Evolutionary conservation across 176 grass and related monocot species (phyloP).

Genomic region (Avena atlantica): DNA sequence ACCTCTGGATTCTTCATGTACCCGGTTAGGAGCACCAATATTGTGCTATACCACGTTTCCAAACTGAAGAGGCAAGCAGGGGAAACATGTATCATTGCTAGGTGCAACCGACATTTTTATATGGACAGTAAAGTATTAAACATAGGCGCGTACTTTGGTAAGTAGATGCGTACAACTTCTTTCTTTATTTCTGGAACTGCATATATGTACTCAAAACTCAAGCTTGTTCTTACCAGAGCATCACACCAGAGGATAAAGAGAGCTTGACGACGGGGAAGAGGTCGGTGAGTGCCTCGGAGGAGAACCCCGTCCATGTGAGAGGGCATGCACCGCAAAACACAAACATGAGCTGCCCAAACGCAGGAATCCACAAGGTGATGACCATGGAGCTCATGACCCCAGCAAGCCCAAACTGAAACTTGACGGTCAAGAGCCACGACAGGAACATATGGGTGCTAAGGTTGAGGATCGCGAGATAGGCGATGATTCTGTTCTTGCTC

Average conservation of each 20-base stretch:
- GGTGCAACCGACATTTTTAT: not conserved
- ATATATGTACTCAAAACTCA: not conserved
- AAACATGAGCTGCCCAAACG: slow-evolving; percentile 62
- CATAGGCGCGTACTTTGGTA: not conserved
- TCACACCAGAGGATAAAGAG: slow-evolving; percentile 83
- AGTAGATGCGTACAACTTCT: no score
- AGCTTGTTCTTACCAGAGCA: slow-evolving; percentile 71
- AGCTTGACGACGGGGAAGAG: slow-evolving; percentile 65
- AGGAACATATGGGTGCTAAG: slow-evolving; percentile 62
- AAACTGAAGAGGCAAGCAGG: slow-evolving; percentile 52
- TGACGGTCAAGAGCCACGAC: slow-evolving; percentile 55
- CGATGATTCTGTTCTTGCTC: slow-evolving; percentile 77
- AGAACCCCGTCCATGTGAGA: slow-evolving; percentile 80
- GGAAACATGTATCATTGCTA: not conserved
- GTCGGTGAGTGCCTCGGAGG: slow-evolving; percentile 47
- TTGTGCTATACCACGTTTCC: slow-evolving; percentile 88
- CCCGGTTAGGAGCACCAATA: slow-evolving; percentile 83
- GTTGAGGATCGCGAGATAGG: slow-evolving; percentile 60
- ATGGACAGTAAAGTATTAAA: not conserved
- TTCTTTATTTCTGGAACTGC: not conserved
- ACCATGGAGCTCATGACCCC: slow-evolving; percentile 79
- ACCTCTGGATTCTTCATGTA: slow-evolving; percentile 83
- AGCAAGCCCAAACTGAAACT: slow-evolving; percentile 40
- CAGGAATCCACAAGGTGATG: slow-evolving; percentile 70
- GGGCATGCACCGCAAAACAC: slow-evolving; percentile 79